Percentiles rank a stretch among this genome's conserved stretches.
These are phyloP conservation scores for Hymenoscyphus infarciens DNA, from an alignment of 2,329 filamentous ascomycete genomes.

Conservation along the genomic window DNA sequence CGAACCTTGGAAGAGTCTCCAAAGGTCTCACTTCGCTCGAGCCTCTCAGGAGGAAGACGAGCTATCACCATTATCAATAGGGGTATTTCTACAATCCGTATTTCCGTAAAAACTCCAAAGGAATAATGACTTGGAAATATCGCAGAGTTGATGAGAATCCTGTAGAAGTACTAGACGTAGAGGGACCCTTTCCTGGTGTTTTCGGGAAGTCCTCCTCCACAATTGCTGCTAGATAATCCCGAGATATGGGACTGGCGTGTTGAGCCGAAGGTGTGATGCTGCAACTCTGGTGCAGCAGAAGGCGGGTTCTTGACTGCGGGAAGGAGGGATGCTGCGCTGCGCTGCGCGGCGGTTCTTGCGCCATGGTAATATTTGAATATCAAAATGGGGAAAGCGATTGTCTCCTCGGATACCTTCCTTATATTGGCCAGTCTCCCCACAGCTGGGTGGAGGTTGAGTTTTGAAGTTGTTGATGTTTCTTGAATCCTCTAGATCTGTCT, in stretches of 20 bases:
- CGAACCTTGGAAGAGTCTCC: background rate
- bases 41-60: no score
- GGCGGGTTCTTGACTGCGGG: conserved; percentile 2
- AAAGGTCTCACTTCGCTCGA: background rate
- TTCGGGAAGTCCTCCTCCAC: background rate
- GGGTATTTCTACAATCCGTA: background rate
- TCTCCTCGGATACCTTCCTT: background rate
- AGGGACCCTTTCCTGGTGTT: no score
- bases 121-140: no score
- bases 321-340: background rate
- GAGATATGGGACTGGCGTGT: background rate
- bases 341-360: background rate
- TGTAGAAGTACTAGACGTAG: no score
- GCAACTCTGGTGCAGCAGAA: background rate
- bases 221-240: background rate
- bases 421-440: background rate
- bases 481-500: no score
- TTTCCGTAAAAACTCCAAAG: no score
- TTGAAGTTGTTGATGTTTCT: background rate
- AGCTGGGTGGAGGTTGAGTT: background rate
- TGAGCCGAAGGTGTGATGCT: background rate
- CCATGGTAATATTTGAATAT: background rate
- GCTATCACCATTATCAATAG: background rate
- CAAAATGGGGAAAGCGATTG: background rate
- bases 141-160: no score